A percentile compares a stretch with the other conserved stretches of the same genome.
phyloP scores from a whole-genome alignment of 2,329 filamentous ascomycete species.

The Hymenoscyphus albidus region DNA sequence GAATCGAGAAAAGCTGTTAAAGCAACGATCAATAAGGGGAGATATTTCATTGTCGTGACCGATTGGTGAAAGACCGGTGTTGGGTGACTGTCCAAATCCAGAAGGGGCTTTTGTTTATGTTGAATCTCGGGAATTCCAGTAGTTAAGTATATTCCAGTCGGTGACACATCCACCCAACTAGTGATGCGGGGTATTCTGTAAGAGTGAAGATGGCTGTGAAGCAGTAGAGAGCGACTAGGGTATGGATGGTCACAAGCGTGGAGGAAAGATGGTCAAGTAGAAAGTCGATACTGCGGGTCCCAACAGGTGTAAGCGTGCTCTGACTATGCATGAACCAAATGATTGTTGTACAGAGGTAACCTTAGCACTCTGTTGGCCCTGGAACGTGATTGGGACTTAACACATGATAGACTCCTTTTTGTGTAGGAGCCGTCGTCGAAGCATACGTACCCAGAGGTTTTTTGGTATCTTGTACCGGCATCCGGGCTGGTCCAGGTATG shows the following conservation, averaged over 20 bases:
- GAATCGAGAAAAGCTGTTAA: conserved; percentile 10
- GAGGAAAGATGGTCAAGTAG: conserved; percentile 5
- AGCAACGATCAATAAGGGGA: conserved; percentile 1
- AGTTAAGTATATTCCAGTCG: neutral
- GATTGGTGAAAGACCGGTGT: neutral
- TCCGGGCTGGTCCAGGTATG: neutral
- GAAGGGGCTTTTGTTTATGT: neutral
- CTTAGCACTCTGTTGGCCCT: neutral
- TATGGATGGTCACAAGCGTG: conserved; percentile 9
- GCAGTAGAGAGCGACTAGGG: conserved; percentile 2
- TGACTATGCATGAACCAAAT: neutral
- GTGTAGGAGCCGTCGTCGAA: neutral
- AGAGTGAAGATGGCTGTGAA: neutral
- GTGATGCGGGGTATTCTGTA: neutral
- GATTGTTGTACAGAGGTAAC: neutral
- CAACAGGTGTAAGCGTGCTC: neutral
- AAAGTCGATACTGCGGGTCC: conserved; percentile 8
- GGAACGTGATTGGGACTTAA: neutral
- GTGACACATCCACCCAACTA: neutral
- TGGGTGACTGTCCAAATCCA: neutral
- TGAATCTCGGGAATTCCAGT: neutral
- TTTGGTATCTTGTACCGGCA: neutral
- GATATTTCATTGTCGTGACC: conserved; percentile 3
- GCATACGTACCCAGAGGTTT: neutral
- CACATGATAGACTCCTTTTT: neutral